Base-by-base conservation (phyloP, 495 filamentous ascomycete genomes). In the Clavariopsis aquatica region DNA sequence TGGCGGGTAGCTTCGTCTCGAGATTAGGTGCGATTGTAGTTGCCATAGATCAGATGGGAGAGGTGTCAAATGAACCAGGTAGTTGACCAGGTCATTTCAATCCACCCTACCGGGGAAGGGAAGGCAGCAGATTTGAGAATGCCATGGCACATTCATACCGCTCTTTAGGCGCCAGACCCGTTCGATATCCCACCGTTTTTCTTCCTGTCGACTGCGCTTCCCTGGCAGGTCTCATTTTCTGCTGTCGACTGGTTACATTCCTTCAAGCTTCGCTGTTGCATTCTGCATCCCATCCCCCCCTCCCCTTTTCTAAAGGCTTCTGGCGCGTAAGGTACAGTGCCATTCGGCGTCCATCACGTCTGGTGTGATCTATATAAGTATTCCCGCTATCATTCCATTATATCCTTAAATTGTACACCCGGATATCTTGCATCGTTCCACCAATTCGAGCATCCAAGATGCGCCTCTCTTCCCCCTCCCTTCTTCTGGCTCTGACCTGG, bases 131-230 rank as follows among this genome's bases (percentile, higher is more conserved):
- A 15, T n/a, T 43, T 43, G 38, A 9, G 15, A 43, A 43, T 43
- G 38, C 38, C 38, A 43, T 43, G 38, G 38, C 38, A 43, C 9
- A n/a, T 43, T 43, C 38, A 43, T 43, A 43, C 38, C n/a, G n/a
- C 38, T 15, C 59, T 63, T 63, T 68, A 59, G 53, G 65, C 60
- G 65, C 65, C 59, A 54, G 57, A 67, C 10, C 17, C 47, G 7
- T 38, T 36, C 22, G 54, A 45, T 47, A 54, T 38, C 29, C 55
- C 54, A 20, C 55, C n/a, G 12, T 24, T 17, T 23, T 38, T 49
- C 49, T 57, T 49, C 52, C 53, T 58, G 28, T 36, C 28, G 23
- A 36, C 58, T 57, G 27, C 49, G 56, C 57, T 60, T 65, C 51
- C 43, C 27, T 60, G 38, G 49, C 31, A 52, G 51, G 52, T 63